Evolutionary conservation across 257 asterid genomes (phyloP).

Genomic region (Verbascum thapsus): DNA sequence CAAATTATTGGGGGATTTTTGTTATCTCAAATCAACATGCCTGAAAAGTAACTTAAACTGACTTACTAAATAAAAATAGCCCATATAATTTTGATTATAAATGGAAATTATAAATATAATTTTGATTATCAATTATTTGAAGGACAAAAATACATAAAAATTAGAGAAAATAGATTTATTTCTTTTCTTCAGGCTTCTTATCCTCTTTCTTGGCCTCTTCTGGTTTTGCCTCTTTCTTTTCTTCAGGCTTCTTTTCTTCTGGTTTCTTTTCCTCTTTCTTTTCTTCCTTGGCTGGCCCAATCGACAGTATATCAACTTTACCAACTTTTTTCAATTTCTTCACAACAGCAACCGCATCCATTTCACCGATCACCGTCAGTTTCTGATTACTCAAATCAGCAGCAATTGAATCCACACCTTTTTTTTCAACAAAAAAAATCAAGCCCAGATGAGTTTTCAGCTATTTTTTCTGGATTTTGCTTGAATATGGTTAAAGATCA

Average conservation of each 20-base stretch:
- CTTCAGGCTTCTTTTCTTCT: conserved; percentile 36
- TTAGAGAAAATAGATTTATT: background rate
- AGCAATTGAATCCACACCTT: conserved; percentile 75
- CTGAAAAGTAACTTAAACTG: too few relatives aligned
- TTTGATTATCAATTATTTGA: background rate
- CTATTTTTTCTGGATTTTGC: too few relatives aligned
- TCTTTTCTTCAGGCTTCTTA: conserved; percentile 19
- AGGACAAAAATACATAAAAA: background rate
- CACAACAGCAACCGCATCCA: conserved; percentile 73
- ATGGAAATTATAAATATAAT: too few relatives aligned
- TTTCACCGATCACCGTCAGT: conserved; percentile 69
- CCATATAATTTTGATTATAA: too few relatives aligned
- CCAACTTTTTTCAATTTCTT: conserved; percentile 71
- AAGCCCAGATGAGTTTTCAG: background rate
- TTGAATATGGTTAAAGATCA: too few relatives aligned
- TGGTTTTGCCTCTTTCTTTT: conserved; percentile 40
- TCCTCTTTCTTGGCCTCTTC: conserved; percentile 36
- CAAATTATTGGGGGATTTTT: too few relatives aligned
- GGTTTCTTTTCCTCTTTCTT: conserved; percentile 43
- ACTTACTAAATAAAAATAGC: too few relatives aligned
- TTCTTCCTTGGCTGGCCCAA: conserved; percentile 77
- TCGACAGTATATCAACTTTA: conserved; percentile 63
- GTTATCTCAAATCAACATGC: too few relatives aligned
- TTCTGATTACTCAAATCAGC: conserved; percentile 71
- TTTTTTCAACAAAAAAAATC: background rate